Conservation (phyloP, 140 eudicot species). For the Oenanthe javanica region DNA sequence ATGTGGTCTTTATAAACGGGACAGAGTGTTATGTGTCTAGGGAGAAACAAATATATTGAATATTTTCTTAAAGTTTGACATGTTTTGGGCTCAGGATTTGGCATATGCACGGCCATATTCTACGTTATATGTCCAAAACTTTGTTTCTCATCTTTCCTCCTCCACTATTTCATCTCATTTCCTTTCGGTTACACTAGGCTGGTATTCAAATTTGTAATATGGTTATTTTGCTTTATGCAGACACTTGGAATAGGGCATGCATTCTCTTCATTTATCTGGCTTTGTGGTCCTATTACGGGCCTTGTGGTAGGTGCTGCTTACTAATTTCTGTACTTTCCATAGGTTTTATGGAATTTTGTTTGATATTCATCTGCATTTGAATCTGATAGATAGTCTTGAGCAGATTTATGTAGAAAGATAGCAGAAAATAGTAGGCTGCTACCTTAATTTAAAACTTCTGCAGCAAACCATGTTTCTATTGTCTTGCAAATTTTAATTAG, state of each 20-base stretch:
- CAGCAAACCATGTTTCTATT: background rate
- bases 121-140: background rate
- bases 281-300: constrained; percentile 96
- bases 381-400: background rate
- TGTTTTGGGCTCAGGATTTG: background rate
- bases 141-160: background rate
- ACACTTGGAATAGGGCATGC: constrained; percentile 97
- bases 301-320: constrained; percentile 68
- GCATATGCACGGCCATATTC: background rate
- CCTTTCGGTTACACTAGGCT: constrained; percentile 7
- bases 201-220: constrained; percentile 7
- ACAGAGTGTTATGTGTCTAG: background rate
- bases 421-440: background rate
- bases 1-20: background rate
- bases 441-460: background rate
- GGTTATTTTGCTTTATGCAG: constrained; percentile 38
- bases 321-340: background rate
- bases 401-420: background rate
- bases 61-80: background rate
- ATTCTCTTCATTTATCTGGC: constrained; percentile 95
- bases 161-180: background rate
- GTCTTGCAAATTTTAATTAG: background rate
- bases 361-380: background rate
- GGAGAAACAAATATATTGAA: constrained; percentile 1
- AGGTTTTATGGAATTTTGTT: background rate